A percentile compares a stretch with the other conserved stretches of the same genome.
Conservation (phyloP, 2,329 filamentous ascomycete species). For the Colletotrichum trifolii region DNA sequence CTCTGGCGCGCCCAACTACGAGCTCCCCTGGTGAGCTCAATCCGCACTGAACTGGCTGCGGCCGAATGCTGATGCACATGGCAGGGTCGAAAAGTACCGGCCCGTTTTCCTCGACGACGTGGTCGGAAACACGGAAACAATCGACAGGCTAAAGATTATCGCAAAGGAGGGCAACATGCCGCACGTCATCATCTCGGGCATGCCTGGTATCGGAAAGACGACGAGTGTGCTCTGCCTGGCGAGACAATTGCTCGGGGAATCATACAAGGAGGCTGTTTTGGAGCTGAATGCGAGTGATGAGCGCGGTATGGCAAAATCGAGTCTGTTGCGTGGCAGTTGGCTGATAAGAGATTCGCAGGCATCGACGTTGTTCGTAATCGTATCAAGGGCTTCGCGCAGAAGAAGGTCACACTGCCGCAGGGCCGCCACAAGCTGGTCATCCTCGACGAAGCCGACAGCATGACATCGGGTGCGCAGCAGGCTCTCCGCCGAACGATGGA, state of each 20-base stretch:
- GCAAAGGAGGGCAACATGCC: constrained; percentile 99
- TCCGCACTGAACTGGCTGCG: not conserved
- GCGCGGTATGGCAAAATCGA: constrained; percentile 72
- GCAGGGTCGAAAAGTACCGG: constrained; percentile 97
- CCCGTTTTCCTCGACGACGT: constrained; percentile 96
- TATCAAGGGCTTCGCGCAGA: constrained; percentile 98
- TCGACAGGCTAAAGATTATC: constrained; percentile 97
- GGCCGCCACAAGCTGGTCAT: constrained; percentile 97
- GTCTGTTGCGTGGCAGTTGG: constrained; percentile 55
- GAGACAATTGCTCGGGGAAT: constrained; percentile 87
- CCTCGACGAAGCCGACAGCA: constrained; percentile 96
- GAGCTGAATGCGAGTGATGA: constrained; percentile 98
- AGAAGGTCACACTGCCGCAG: constrained; percentile 93
- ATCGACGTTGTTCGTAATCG: constrained; percentile 97
- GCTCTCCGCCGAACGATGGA: constrained; percentile 97
- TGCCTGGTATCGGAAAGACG: constrained; percentile 99
- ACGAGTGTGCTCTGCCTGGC: constrained; percentile 95
- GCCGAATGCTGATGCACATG: constrained; percentile 39
- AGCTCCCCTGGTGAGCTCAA: constrained; percentile 78
- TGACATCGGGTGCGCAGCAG: constrained; percentile 97
- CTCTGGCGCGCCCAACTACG: constrained; percentile 69
- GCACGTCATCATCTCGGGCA: constrained; percentile 98
- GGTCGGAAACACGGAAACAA: constrained; percentile 97
- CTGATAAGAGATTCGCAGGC: constrained; percentile 57
- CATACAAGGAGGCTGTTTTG: constrained; percentile 96